These are phyloP conservation scores for Symbiodinium natans DNA, from an alignment of 73 alveolate species.

Conservation along the genomic window DNA sequence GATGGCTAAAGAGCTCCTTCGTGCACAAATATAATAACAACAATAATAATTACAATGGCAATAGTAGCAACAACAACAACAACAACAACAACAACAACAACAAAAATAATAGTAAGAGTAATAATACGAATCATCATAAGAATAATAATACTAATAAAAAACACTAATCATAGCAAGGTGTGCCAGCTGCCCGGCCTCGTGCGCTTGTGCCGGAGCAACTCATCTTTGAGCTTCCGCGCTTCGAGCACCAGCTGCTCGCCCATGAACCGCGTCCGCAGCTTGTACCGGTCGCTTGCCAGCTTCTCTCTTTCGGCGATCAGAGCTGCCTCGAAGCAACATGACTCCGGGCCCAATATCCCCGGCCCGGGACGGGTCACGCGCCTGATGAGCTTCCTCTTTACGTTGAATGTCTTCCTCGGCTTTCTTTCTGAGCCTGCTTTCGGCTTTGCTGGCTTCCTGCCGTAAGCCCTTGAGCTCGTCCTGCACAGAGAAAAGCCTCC, in stretches of 20 bases:
- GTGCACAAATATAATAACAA: too few species aligned
- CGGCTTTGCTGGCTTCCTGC: not conserved
- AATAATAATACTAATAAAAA: too few species aligned
- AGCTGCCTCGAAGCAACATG: not conserved
- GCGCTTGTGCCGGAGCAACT: slow-evolving; percentile 61
- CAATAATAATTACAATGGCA: too few species aligned
- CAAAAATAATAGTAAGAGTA: too few species aligned
- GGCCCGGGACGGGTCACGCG: too few species aligned
- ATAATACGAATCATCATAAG: too few species aligned
- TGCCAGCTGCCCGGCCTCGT: too few species aligned
- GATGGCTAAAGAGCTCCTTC: too few species aligned
- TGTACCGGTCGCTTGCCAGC: slow-evolving; percentile 45
- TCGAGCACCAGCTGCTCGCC: slow-evolving; percentile 77
- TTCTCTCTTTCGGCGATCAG: slow-evolving; percentile 41
- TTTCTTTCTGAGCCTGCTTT: not conserved
- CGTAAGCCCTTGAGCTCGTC: not conserved
- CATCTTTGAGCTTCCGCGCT: slow-evolving; percentile 69
- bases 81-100: too few species aligned
- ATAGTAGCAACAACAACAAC: too few species aligned
- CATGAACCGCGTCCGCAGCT: slow-evolving; percentile 30
- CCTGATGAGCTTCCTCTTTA: slow-evolving; percentile 24
- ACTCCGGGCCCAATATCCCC: too few species aligned
- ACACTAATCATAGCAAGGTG: too few species aligned
- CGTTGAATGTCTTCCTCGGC: not conserved
- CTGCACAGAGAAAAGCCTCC: not conserved